Evolutionary conservation across 1,284 basidiomycete genomes (phyloP).

Genomic region (Puccinia horiana): DNA sequence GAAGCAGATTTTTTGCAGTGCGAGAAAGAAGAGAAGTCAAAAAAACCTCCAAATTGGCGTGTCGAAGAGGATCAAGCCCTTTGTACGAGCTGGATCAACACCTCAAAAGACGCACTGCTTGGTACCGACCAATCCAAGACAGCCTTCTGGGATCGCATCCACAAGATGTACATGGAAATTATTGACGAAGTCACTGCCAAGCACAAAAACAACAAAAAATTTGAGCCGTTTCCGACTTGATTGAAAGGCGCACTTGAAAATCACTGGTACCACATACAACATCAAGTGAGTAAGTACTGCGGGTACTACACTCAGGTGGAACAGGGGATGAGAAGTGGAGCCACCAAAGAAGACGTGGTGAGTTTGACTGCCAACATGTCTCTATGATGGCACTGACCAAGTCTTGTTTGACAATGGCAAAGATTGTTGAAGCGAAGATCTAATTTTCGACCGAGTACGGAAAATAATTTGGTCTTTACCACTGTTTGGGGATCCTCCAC

Average conservation of each 20-base stretch:
- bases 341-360: neutral
- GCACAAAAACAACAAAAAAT: neutral
- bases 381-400: too few species aligned
- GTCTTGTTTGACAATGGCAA: too few species aligned
- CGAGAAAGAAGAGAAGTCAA: neutral
- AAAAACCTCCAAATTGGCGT: neutral
- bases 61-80: neutral
- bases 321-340: neutral
- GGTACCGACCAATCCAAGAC: neutral
- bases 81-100: neutral
- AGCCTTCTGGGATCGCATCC: neutral
- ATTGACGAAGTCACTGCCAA: neutral
- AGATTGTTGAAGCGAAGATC: too few species aligned
- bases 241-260: neutral
- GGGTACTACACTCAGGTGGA: neutral
- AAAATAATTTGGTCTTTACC: too few species aligned
- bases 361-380: too few species aligned
- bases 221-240: neutral
- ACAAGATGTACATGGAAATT: neutral
- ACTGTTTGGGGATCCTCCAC: too few species aligned
- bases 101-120: neutral
- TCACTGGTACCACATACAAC: neutral
- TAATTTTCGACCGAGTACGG: too few species aligned
- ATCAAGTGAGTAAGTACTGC: neutral
- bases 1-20: too few species aligned